Base-by-base conservation (phyloP, 2,329 filamentous ascomycete species). In the Ophiobolus disseminans region DNA sequence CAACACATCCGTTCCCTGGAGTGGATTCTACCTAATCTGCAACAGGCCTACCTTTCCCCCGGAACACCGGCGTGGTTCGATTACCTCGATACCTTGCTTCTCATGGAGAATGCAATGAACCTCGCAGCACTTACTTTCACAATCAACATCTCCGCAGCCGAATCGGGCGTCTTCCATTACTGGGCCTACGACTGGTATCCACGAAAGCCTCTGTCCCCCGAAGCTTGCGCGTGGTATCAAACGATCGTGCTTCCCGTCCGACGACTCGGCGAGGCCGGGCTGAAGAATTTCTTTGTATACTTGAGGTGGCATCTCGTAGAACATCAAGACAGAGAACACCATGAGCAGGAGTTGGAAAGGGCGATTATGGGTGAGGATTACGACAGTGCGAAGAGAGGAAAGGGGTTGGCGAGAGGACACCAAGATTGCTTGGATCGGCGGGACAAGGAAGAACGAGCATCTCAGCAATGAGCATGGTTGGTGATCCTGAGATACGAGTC, bases 91-190 rank as follows among this genome's bases (percentile, higher is more conserved):
- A 50, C 53, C 6, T 25, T 56, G 16, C 32, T 47, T 9, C 28
- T 56, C 28, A 56, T 56, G 49, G 21, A 35, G 19, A 39, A 53
- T 9, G 38, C 45, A 8, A 56, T 56, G 50, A 47, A 42, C 16
- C 19, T 53, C 21, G 3, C 41, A 10, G 37, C 42, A 13, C 28
- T 56, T 8, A 53, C 49, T 2, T 45, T 56, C 13, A 43, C 50
- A 9, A 22, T 55, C 23, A 55, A 52, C 34, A 37, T 50, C 10
- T 16, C 48, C n/a, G n/a, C n/a, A n/a, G n/a, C n/a, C n/a, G n/a
- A n/a, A n/a, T n/a, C n/a, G n/a, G n/a, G n/a, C n/a, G n/a, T n/a
- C n/a, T n/a, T n/a, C n/a, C n/a, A n/a, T n/a, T n/a, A n/a, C n/a
- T n/a, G n/a, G n/a, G n/a, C n/a, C n/a, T n/a, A n/a, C n/a, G n/a